Percentiles rank a stretch among this genome's conserved stretches.
These are phyloP conservation scores for Aethionema arabicum DNA, from an alignment of 345 rosid species.

Conservation along the genomic window DNA sequence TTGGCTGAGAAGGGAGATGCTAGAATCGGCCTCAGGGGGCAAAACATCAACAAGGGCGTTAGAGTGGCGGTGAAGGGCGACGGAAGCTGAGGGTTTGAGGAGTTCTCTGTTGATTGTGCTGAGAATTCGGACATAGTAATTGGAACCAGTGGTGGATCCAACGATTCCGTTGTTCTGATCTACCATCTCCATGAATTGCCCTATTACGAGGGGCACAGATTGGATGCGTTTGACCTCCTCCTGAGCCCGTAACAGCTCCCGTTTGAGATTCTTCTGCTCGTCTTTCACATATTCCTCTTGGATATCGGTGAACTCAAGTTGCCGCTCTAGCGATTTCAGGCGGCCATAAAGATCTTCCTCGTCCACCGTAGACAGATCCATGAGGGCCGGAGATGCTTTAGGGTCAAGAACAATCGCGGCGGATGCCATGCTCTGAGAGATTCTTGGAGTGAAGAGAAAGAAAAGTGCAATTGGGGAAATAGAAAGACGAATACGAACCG, in stretches of 20 bases:
- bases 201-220: slow-evolving; percentile 92
- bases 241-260: slow-evolving; percentile 88
- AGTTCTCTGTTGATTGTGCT: slow-evolving; percentile 93
- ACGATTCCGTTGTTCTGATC: slow-evolving; percentile 98
- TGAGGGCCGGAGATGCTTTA: slow-evolving; percentile 36
- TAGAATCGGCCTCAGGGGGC: slow-evolving; percentile 98
- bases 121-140: slow-evolving; percentile 87
- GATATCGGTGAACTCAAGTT: slow-evolving; percentile 86
- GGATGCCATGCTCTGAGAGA: slow-evolving; percentile 47
- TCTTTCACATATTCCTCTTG: slow-evolving; percentile 97
- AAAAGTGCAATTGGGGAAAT: slow-evolving; percentile 18
- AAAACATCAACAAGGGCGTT: slow-evolving; percentile 95
- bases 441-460: slow-evolving; percentile 38
- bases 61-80: slow-evolving; percentile 94
- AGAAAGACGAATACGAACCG: slow-evolving; percentile 2
- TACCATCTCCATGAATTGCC: slow-evolving; percentile 99
- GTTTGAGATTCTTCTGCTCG: slow-evolving; percentile 90
- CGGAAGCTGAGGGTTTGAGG: slow-evolving; percentile 96
- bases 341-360: slow-evolving; percentile 90
- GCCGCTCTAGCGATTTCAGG: slow-evolving; percentile 73
- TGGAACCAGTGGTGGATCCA: slow-evolving; percentile 98
- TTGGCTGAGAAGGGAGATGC: slow-evolving; percentile 93
- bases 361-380: slow-evolving; percentile 37
- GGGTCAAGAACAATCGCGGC: slow-evolving; percentile 63
- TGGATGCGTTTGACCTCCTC: slow-evolving; percentile 98